A percentile compares a stretch with the other conserved stretches of the same genome.
phyloP scores from a whole-genome alignment of 2,329 filamentous ascomycete species.

The Clarireedia paspali region DNA sequence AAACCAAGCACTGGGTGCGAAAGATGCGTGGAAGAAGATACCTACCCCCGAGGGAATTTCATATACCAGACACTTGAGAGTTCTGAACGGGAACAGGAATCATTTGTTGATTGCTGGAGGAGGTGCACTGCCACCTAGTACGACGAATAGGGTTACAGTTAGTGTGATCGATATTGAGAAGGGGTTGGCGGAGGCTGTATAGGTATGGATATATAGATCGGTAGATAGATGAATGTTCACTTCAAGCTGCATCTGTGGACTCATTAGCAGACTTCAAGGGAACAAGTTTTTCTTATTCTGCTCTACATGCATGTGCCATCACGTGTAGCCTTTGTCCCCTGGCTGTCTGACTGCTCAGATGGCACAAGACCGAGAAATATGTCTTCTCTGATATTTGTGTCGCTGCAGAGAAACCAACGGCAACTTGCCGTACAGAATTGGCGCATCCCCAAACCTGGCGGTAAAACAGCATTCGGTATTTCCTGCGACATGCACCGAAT shows the following conservation, averaged over 20 bases:
- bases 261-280: too few species aligned
- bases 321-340: too few species aligned
- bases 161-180: constrained; percentile 26
- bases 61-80: constrained; percentile 26
- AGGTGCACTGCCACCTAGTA: constrained; percentile 24
- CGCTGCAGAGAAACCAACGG: too few species aligned
- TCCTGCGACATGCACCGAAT: too few species aligned
- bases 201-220: neutral
- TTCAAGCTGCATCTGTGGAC: neutral
- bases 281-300: too few species aligned
- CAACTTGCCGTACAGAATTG: too few species aligned
- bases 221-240: neutral
- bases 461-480: too few species aligned
- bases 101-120: constrained; percentile 27
- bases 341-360: neutral
- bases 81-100: constrained; percentile 21
- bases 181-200: constrained; percentile 8
- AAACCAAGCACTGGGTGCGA: constrained; percentile 24
- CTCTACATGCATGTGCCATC: too few species aligned
- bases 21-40: constrained; percentile 23
- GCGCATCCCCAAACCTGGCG: too few species aligned
- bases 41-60: constrained; percentile 21
- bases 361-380: too few species aligned
- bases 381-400: too few species aligned
- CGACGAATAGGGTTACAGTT: constrained; percentile 25